Conservation (phyloP, 148 eudicot genomes). For the Persicaria tinctoria region DNA sequence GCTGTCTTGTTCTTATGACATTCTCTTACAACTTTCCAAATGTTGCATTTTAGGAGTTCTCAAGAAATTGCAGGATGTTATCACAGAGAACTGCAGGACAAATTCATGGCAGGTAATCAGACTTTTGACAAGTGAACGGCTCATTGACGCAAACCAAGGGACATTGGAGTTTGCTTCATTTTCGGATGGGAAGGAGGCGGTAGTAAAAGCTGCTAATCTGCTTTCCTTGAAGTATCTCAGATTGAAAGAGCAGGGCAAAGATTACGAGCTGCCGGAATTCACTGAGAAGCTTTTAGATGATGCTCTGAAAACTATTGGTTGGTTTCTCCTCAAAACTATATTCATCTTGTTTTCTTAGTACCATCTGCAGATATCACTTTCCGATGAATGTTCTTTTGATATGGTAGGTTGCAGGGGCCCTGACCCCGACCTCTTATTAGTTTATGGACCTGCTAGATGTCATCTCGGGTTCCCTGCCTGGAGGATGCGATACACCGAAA, state of each 20-base stretch:
- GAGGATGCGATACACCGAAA: slow-evolving; percentile 90
- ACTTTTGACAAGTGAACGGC: slow-evolving; percentile 16
- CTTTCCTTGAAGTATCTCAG: slow-evolving; percentile 40
- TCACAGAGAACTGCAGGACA: slow-evolving; percentile 32
- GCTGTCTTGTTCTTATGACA: background rate
- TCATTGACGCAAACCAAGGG: slow-evolving; percentile 27
- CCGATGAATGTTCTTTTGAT: slow-evolving; percentile 1
- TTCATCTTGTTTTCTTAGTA: background rate
- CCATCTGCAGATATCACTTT: background rate
- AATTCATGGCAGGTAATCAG: slow-evolving; percentile 46
- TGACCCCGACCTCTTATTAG: slow-evolving; percentile 73
- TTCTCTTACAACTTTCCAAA: background rate
- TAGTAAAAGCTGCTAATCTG: slow-evolving; percentile 71
- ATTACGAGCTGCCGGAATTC: slow-evolving; percentile 42
- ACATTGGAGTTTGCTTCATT: slow-evolving; percentile 58
- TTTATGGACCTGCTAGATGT: slow-evolving; percentile 80
- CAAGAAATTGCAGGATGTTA: slow-evolving; percentile 58
- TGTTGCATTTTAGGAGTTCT: slow-evolving; percentile 50
- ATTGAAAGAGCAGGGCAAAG: slow-evolving; percentile 19
- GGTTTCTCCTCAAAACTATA: slow-evolving; percentile 10
- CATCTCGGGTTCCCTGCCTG: slow-evolving; percentile 93
- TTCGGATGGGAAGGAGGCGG: slow-evolving; percentile 70
- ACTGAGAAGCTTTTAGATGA: slow-evolving; percentile 60
- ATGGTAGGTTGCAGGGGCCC: slow-evolving; percentile 53
- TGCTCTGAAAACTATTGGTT: slow-evolving; percentile 64